Percentiles rank a stretch among this genome's conserved stretches.
Evolutionary conservation across 441 rosid genomes (phyloP).

Genomic region (Viola pubescens): DNA sequence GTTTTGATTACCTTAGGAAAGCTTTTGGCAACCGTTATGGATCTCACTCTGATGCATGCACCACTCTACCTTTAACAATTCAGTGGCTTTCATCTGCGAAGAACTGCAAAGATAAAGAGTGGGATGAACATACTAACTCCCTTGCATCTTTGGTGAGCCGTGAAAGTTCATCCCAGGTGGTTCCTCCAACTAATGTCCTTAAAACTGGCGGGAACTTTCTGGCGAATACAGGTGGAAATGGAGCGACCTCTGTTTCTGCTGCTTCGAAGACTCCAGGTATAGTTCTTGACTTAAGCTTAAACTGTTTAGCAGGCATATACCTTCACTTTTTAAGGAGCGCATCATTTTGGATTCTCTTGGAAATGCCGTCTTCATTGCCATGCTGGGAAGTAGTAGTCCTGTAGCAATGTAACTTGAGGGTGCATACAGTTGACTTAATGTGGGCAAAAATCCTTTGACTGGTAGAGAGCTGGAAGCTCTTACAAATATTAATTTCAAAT

Average conservation of each 20-base stretch:
- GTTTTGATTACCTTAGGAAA: slow-evolving; percentile 62
- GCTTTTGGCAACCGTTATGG: slow-evolving; percentile 61
- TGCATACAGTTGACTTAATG: no score
- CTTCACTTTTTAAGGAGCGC: no score
- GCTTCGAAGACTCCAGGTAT: slow-evolving; percentile 17
- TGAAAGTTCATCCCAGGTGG: slow-evolving; percentile 33
- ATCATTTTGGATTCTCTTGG: no score
- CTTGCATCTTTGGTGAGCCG: slow-evolving; percentile 37
- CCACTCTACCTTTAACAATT: slow-evolving; percentile 45
- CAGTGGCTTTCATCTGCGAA: slow-evolving; percentile 57
- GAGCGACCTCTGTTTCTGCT: slow-evolving; percentile 3
- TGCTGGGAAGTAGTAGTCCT: no score
- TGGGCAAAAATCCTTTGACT: no score
- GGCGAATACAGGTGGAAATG: not conserved
- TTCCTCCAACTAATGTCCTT: slow-evolving; percentile 41
- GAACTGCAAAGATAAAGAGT: slow-evolving; percentile 45
- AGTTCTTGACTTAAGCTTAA: not conserved
- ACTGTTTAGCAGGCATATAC: not conserved
- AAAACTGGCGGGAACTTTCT: slow-evolving; percentile 37
- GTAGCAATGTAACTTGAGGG: no score
- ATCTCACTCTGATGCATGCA: slow-evolving; percentile 35
- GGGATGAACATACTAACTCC: slow-evolving; percentile 58
- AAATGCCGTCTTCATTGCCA: no score
- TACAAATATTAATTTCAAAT: not conserved
- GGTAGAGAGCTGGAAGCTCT: no score